Evolutionary conservation across 2,329 filamentous ascomycete species (phyloP).

Genomic region (Colletotrichum lupini): DNA sequence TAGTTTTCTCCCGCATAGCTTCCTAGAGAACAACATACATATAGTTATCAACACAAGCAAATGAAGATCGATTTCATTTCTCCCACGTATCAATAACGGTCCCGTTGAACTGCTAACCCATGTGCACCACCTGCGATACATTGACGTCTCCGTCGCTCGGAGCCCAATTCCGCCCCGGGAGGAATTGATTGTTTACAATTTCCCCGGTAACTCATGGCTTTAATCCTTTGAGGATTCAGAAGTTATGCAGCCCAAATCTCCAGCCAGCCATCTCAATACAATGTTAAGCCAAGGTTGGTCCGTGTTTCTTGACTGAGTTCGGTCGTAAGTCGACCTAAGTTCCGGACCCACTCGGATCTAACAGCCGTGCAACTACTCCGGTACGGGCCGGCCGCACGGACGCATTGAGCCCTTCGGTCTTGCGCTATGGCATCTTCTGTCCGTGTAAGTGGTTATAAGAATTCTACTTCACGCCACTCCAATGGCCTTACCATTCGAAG

Average conservation of each 20-base stretch:
- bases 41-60: too few relatives aligned
- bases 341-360: slow-evolving; percentile 23
- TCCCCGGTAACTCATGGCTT: not conserved
- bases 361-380: not conserved
- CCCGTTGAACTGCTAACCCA: not conserved
- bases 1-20: too few relatives aligned
- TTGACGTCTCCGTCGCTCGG: too few relatives aligned
- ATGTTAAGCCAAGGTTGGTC: not conserved
- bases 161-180: not conserved
- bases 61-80: not conserved
- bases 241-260: not conserved
- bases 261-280: too few relatives aligned
- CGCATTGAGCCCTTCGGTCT: not conserved
- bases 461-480: too few relatives aligned
- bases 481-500: too few relatives aligned
- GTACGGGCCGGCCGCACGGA: not conserved
- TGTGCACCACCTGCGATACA: not conserved
- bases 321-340: not conserved
- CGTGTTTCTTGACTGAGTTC: not conserved
- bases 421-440: not conserved
- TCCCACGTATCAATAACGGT: not conserved
- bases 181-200: not conserved
- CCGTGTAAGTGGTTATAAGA: not conserved
- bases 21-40: too few relatives aligned
- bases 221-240: not conserved